These are phyloP conservation scores for Lophiostoma macrostomum DNA, from an alignment of 495 filamentous ascomycete genomes.

Conservation along the genomic window DNA sequence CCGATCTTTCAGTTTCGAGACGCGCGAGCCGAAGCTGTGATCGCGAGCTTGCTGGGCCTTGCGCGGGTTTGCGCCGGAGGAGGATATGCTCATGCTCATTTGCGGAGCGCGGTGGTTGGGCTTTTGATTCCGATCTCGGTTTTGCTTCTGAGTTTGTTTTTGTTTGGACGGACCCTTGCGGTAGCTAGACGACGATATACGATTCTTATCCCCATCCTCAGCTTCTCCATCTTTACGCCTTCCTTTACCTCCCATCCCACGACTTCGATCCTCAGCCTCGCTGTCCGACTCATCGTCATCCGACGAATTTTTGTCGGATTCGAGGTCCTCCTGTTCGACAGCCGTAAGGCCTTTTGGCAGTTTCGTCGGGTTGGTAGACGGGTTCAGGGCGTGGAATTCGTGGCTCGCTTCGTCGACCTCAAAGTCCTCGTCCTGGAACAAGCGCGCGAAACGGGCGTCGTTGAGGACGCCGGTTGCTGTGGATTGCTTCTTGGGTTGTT, in stretches of 20 bases:
- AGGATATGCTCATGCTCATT: conserved; percentile 57
- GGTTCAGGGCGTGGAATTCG: conserved; percentile 85
- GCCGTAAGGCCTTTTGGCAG: conserved; percentile 59
- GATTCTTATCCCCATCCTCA: too few species aligned
- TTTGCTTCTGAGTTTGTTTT: too few species aligned
- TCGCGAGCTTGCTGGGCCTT: conserved; percentile 48
- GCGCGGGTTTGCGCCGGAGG: conserved; percentile 46
- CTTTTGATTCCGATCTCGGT: conserved; percentile 51
- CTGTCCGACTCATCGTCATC: conserved; percentile 34
- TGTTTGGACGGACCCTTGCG: too few species aligned
- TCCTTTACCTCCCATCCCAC: conserved; percentile 31
- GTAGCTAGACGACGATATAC: too few species aligned
- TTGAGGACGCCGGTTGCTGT: conserved; percentile 59
- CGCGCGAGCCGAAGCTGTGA: conserved; percentile 68
- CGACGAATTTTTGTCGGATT: conserved; percentile 42
- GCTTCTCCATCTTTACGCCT: too few species aligned
- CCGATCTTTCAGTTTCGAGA: conserved; percentile 51
- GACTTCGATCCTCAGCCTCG: conserved; percentile 41
- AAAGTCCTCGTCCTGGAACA: conserved; percentile 94
- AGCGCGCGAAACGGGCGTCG: conserved; percentile 77
- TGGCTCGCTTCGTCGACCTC: conserved; percentile 82
- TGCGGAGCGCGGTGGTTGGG: conserved; percentile 35
- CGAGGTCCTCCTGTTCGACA: conserved; percentile 61
- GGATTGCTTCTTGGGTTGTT: conserved; percentile 12
- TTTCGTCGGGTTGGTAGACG: conserved; percentile 61